These are phyloP conservation scores for Circinella minor DNA, from an alignment of 371 early-diverging fungal genomes.

Conservation along the genomic window DNA sequence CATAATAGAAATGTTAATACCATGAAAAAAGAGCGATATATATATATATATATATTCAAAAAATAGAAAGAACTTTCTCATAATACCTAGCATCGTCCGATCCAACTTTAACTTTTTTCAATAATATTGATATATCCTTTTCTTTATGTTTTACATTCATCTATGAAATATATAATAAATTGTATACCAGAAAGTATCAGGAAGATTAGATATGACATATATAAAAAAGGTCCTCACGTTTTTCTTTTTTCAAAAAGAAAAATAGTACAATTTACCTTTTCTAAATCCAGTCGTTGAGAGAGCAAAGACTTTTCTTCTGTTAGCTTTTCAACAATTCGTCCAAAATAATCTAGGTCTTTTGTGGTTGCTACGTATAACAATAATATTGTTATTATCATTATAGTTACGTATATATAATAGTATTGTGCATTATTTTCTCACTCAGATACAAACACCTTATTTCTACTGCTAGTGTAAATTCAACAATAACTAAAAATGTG, in stretches of 20 bases:
- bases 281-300: constrained; percentile 4
- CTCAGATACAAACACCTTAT: too few relatives aligned
- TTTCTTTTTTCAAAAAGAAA: neutral
- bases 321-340: constrained; percentile 1
- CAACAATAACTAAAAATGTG: neutral
- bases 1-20: too few relatives aligned
- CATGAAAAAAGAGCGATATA: too few relatives aligned
- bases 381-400: neutral
- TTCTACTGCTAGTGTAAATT: too few relatives aligned
- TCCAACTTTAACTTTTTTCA: constrained; percentile 4
- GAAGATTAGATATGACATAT: neutral
- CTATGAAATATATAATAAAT: neutral
- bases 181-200: neutral
- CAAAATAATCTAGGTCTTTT: constrained; percentile 7
- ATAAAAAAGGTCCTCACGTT: neutral
- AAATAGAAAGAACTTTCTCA: too few relatives aligned
- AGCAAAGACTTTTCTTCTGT: neutral
- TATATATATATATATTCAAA: too few relatives aligned
- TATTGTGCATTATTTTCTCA: too few relatives aligned
- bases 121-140: constrained; percentile 6
- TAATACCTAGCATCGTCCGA: constrained; percentile 8
- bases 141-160: constrained; percentile 1
- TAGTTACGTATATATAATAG: neutral
- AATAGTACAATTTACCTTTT: constrained; percentile 5
- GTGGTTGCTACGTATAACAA: constrained; percentile 1